Evolutionary conservation across 768 basidiomycete species (phyloP), one percentile per base, ranked within the genome.

Genomic region (Peribolospora baueri): DNA sequence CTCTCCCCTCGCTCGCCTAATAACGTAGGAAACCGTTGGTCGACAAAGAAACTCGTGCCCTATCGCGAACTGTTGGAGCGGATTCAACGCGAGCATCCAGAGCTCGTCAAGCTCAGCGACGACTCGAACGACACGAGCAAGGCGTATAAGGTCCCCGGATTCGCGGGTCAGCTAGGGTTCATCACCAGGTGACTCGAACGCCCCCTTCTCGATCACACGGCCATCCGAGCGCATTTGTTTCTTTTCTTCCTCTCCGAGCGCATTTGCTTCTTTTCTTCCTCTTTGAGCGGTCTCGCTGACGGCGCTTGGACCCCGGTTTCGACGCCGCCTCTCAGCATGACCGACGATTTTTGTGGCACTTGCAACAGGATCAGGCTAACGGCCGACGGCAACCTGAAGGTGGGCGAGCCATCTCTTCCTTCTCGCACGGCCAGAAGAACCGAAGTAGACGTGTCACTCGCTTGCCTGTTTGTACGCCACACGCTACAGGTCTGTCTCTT

Each of bases 381-480:
- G n/a, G 81, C 84, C 9, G 85, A 90, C 61, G 85, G 87, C 5
- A 77, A 87, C 64, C 82, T 90, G 61, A 90, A 90, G 74, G 84
- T 76, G 58, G 1, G 36, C 10, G 25, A 5, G 5, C 9, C 43
- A 36, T 3, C 3, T 10, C 5, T 2, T 7, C 7, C 4, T 7
- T 13, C 38, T 5, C 49, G 25, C 25, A 9, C 13, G 3, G 3
- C 7, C 11, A 5, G 1, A 5, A 37, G 51, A 43, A 25, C 36
- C n/a, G 1, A 4, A 8, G 43, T 10, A 1, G 36, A 11, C 7
- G 10, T 7, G 37, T 7, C 13, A 25, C 6, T 8, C 42, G 7
- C n/a, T 46, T n/a, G 11, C 51, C 40, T 7, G 1, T 25, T 42
- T 42, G 5, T 5, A 37, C 5, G 8, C 40, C 8, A 48, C 36